Base-by-base conservation (phyloP, 805 yeast species). In the Metschnikowia shivogae region DNA sequence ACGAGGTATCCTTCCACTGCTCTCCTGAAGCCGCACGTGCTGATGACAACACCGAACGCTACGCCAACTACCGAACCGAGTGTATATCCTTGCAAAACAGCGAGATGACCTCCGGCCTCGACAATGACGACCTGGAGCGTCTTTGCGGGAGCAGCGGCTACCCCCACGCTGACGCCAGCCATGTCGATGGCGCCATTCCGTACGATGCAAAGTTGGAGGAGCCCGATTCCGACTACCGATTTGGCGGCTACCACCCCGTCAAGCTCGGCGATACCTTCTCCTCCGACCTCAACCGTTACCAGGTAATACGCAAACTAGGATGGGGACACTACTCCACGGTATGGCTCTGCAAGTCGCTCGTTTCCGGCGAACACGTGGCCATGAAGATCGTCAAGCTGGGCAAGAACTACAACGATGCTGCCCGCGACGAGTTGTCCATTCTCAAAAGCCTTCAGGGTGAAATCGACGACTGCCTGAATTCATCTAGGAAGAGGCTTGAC, bases 231-330 rank as follows among this genome's bases (percentile, higher is more conserved):
- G 99, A 93, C 65, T 93, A 93, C 64, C 81, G 80, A 47, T 81
- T 82, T 8, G 98, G 98, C 20, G 99, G 99, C 0, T 93, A 93
- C 63, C 99, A 93, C 60, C 97, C 99, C 0, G 93, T 95, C 10
- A 81, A 67, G 52, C 81, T 89, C 40, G 98, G 98, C 5, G 99
- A 95, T 62, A 66, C 67, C 19, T 92, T 84, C 64, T 86, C 88
- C 56, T 73, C 85, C 45, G 52, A 46, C 31, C 27, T 37, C 32
- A 80, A 81, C 14, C 78, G 86, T 47, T 93, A 93, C 62, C 74
- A 82, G 1, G 66, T 93, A 39, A 90, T 87, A 27, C 78, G 98
- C 49, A 93, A 93, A 61, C 72, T 93, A 4, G 99, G 99, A 0
- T 93, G 99, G 99, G 99, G 99, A 30, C 97, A 93, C 66, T 93